Conservation (phyloP, 148 eudicot genomes). For the Amaranthus hypochondriacus region DNA sequence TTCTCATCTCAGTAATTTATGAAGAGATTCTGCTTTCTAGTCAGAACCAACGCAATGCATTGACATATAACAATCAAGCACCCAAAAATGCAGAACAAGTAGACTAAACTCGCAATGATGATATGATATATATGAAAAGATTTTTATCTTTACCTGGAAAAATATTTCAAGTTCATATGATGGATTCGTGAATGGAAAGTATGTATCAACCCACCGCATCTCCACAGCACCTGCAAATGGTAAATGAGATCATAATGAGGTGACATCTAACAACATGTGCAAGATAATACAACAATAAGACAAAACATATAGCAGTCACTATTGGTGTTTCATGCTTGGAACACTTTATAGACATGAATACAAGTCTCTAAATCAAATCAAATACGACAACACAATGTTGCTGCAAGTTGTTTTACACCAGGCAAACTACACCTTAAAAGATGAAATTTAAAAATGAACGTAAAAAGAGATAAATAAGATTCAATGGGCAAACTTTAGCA, state of each 20-base stretch:
- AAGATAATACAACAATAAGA: background rate
- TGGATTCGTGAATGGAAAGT: slow-evolving; percentile 91
- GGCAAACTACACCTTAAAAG: background rate
- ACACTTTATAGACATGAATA: background rate
- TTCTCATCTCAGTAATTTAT: too few species aligned
- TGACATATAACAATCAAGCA: too few species aligned
- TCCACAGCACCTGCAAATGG: slow-evolving; percentile 72
- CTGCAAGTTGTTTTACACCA: background rate
- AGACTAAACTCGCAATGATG: too few species aligned
- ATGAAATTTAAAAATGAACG: background rate
- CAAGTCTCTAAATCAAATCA: too few species aligned
- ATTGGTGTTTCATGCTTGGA: background rate
- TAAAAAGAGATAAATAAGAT: background rate
- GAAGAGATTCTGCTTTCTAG: too few species aligned
- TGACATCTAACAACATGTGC: background rate
- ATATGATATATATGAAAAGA: background rate
- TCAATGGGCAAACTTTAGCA: background rate
- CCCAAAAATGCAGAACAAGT: too few species aligned
- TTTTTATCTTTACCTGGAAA: slow-evolving; percentile 59
- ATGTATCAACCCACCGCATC: slow-evolving; percentile 99
- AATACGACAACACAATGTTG: background rate
- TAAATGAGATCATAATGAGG: slow-evolving; percentile 3
- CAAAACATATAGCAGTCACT: background rate
- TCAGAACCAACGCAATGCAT: too few species aligned
- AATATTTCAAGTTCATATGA: slow-evolving; percentile 96